Evolutionary conservation across 2,329 filamentous ascomycete genomes (phyloP).

Genomic region (Epichloe glyceriae): DNA sequence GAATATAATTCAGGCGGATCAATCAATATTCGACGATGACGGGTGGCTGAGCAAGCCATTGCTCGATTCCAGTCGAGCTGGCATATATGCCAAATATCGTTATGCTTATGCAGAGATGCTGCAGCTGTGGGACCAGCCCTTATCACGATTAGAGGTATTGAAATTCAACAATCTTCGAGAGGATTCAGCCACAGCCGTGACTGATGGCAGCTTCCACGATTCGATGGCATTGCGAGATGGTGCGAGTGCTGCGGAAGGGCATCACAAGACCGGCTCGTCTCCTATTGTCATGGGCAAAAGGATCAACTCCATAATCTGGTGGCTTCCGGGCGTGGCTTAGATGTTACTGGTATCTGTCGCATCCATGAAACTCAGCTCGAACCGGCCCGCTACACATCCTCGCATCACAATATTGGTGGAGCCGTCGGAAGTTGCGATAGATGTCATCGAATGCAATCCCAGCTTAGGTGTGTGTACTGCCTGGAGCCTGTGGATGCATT

Average conservation of each 20-base stretch:
- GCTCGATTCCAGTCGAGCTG: slow-evolving; percentile 36
- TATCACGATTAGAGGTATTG: slow-evolving; percentile 52
- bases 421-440: slow-evolving; percentile 36
- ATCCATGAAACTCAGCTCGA: slow-evolving; percentile 51
- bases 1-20: slow-evolving; percentile 43
- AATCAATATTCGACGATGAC: slow-evolving; percentile 55
- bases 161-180: slow-evolving; percentile 54
- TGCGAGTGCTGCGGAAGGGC: slow-evolving; percentile 19
- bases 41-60: slow-evolving; percentile 49
- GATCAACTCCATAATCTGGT: slow-evolving; percentile 38
- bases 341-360: slow-evolving; percentile 50
- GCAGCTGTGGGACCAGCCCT: slow-evolving; percentile 50
- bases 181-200: slow-evolving; percentile 18
- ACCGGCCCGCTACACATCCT: slow-evolving; percentile 36
- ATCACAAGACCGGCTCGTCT: slow-evolving; percentile 29
- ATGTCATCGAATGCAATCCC: slow-evolving; percentile 42
- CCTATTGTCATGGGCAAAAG: slow-evolving; percentile 45
- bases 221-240: slow-evolving; percentile 26
- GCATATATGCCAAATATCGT: slow-evolving; percentile 46
- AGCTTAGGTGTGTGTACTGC: slow-evolving; percentile 50
- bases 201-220: slow-evolving; percentile 22
- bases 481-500: slow-evolving; percentile 45
- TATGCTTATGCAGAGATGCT: slow-evolving; percentile 56
- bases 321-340: slow-evolving; percentile 42
- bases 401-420: slow-evolving; percentile 27